Evolutionary conservation across 2,329 filamentous ascomycete species (phyloP).

Genomic region (Colletotrichum cordylinicola): DNA sequence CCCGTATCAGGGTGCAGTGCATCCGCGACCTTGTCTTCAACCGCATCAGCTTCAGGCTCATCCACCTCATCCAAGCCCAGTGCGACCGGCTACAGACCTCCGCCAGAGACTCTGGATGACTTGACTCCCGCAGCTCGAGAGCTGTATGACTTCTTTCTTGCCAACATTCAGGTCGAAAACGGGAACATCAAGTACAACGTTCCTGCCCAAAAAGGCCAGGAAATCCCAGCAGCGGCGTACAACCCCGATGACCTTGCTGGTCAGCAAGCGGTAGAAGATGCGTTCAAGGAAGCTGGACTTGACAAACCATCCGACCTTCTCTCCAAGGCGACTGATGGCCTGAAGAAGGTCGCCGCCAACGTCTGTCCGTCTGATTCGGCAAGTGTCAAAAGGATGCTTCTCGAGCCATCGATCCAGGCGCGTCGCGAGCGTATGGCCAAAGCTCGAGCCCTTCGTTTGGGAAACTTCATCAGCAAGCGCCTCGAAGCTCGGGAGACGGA

Average conservation of each 20-base stretch:
- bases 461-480: not conserved
- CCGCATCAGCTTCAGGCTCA: not conserved
- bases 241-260: not conserved
- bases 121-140: not conserved
- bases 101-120: not conserved
- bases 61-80: not conserved
- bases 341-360: not conserved
- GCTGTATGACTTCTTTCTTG: not conserved
- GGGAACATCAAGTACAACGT: not conserved
- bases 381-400: not conserved
- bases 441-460: not conserved
- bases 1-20: not conserved
- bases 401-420: not conserved
- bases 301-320: not conserved
- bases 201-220: not conserved
- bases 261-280: not conserved
- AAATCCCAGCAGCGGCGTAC: not conserved
- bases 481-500: not conserved
- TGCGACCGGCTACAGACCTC: not conserved
- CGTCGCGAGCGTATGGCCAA: no score
- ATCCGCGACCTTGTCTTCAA: not conserved
- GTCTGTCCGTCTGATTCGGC: not conserved
- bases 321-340: not conserved
- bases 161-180: not conserved
- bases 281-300: not conserved